These are phyloP conservation scores for Magnaporthiopsis incrustans DNA, from an alignment of 2,329 filamentous ascomycete species.

Conservation along the genomic window DNA sequence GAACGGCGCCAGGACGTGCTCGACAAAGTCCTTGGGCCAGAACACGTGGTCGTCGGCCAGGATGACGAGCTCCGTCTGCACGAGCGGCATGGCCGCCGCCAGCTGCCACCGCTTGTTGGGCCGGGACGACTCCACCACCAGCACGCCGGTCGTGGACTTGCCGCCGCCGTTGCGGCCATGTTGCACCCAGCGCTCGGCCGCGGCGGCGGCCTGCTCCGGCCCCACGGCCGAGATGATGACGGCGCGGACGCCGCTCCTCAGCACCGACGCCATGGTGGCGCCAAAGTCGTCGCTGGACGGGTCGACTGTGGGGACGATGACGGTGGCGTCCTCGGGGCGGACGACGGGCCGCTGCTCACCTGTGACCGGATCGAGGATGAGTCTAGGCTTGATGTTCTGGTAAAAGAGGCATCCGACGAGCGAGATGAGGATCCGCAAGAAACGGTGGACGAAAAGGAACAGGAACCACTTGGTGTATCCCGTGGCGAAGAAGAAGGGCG, in stretches of 20 bases:
- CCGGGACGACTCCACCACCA: conserved; percentile 15
- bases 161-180: conserved; percentile 6
- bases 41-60: conserved; percentile 46
- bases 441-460: conserved; percentile 34
- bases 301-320: conserved; percentile 44
- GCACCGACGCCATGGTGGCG: conserved; percentile 20
- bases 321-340: conserved; percentile 32
- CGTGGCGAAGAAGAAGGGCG: background rate
- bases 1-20: conserved; percentile 33
- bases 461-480: conserved; percentile 19
- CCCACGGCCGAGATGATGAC: conserved; percentile 40
- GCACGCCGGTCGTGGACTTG: conserved; percentile 20
- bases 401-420: conserved; percentile 32
- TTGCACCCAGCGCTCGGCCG: conserved; percentile 12
- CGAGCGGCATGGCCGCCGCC: conserved; percentile 26
- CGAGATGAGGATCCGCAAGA: conserved; percentile 36
- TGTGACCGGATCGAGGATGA: conserved; percentile 21
- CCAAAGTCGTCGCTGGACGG: conserved; percentile 31
- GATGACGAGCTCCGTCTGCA: conserved; percentile 34
- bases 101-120: conserved; percentile 44
- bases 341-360: background rate
- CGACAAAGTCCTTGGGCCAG: conserved; percentile 36
- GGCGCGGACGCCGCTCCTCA: conserved; percentile 26
- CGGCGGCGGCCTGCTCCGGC: conserved; percentile 10
- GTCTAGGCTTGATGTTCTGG: conserved; percentile 20